A percentile compares a stretch with the other conserved stretches of the same genome.
Conservation (phyloP, 2,329 filamentous ascomycete genomes). For the Neocucurbitaria cava region DNA sequence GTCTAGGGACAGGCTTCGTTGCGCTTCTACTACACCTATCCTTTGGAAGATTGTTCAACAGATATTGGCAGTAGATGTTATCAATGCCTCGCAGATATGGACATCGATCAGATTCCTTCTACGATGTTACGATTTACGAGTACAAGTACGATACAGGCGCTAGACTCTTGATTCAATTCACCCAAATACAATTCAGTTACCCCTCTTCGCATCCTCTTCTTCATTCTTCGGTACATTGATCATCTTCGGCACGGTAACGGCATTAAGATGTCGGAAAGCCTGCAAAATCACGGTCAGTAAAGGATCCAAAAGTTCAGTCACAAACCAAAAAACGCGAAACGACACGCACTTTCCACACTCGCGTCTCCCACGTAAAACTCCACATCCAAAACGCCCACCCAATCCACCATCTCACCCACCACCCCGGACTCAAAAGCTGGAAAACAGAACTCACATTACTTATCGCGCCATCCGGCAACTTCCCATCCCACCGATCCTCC, state of each 20-base stretch:
- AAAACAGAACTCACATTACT: conserved; percentile 56
- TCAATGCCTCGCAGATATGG: not conserved
- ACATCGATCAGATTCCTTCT: conserved; percentile 1
- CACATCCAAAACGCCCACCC: conserved; percentile 48
- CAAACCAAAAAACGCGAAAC: conserved; percentile 7
- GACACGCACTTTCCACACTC: conserved; percentile 43
- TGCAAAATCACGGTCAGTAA: conserved; percentile 44
- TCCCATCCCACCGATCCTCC: conserved; percentile 63
- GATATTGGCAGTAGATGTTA: conserved; percentile 8
- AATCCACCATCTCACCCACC: conserved; percentile 50
- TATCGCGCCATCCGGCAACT: conserved; percentile 59
- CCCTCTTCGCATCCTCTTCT: conserved; percentile 59
- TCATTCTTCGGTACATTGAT: conserved; percentile 62
- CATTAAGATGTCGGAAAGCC: conserved; percentile 62
- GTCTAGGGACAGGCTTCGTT: conserved; percentile 22
- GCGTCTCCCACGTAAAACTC: conserved; percentile 50
- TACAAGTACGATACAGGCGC: conserved; percentile 16
- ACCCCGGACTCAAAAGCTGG: conserved; percentile 40
- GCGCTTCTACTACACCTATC: conserved; percentile 32
- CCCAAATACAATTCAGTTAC: conserved; percentile 43
- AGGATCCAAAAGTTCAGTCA: not conserved
- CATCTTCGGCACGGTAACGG: conserved; percentile 59
- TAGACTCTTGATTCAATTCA: conserved; percentile 15
- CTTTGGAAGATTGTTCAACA: conserved; percentile 36
- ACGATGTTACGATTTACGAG: conserved; percentile 30